Evolutionary conservation across 1,284 basidiomycete genomes (phyloP), one percentile per base, ranked within the genome.

Genomic region (Pascua guehoae): DNA sequence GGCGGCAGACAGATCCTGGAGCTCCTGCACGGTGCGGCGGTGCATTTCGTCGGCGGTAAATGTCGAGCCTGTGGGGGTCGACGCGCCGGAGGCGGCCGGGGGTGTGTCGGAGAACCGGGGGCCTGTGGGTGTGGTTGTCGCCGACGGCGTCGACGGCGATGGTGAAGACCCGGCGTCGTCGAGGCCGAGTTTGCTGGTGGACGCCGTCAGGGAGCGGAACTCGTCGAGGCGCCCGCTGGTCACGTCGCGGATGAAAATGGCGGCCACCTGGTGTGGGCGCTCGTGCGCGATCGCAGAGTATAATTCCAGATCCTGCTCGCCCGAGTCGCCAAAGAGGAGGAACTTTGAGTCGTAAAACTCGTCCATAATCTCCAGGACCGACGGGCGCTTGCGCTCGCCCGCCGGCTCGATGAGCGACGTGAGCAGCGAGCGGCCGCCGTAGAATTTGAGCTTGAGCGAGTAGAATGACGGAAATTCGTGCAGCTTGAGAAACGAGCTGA

Each of bases 231-330:
- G 58, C 16, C 61, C 57, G 24, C 59, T 75, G 1, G 78, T 82
- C 54, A 86, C 88, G 66, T 91, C 87, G 32, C 90, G 82, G 49
- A 94, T 85, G 74, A 89, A 89, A 43, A 94, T 83, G 3, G 81
- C 88, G 5, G 85, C 74, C 41, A 80, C 66, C 57, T 75, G 74
- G 12, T 69, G 43, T 0, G 88, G 86, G 15, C 85, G 81, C 57
- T 89, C 86, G 17, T 77, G 74, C 0, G 90, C 89, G 17, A 92
- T 70, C 57, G 82, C 78, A 9, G 86, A 79, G 70, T 93, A 94
- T 4, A 94, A 79, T 72, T 93, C 89, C 42, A 94, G 78, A 74
- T 94, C 91, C 67, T 92, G 90, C 70, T 94, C 91, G 40, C 89
- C 91, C 0, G 86, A 85, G 72, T 95, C 92, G 9, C 91, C 91